Base-by-base conservation (phyloP, 2,329 filamentous ascomycete species). In the Neofusicoccum parvum region DNA sequence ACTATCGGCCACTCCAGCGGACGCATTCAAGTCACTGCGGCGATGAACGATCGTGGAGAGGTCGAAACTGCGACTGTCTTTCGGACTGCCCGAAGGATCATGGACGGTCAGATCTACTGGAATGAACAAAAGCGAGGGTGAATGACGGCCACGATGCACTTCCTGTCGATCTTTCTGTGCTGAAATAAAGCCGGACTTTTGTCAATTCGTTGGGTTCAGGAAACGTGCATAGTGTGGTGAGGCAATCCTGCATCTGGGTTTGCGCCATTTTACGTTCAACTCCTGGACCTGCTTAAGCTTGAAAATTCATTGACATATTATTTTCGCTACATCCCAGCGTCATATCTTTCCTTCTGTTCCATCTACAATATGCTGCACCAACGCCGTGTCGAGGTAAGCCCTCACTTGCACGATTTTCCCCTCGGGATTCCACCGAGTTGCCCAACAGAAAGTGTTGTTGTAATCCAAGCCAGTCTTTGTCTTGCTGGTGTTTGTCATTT, bases 1-100 rank as follows among this genome's bases (percentile, higher is more conserved):
- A 80, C 77, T 0, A 76, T 80, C 45, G 77, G 75, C 1, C 78
- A 80, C 69, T 69, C 74, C 5, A 78, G 77, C 56, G 78, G 78
- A 3, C 70, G 69, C 15, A 65, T 79, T n/a, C 73, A 75, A 48
- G 76, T 80, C 27, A 72, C 74, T 56, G 56, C 56, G 17, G 27
- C 43, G 11, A 60, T 60, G 56, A 62, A 68, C 2, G 68, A 69
- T 23, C 68, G 70, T 1, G 39, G 49, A 6, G 70, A 75, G 3
- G 69, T 70, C 32, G 74, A 70, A 50, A 48, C 56, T 48, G 75
- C 72, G 2, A 74, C 72, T 3, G 77, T 79, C 1, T 77, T 74
- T 54, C 70, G 77, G 34, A 80, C 78, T 39, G 76, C 76, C 3
- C 71, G 75, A 62, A 70, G 76, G 4, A 70, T 79, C 2, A 78